These are phyloP conservation scores for Catharanthus roseus DNA, from an alignment of 257 asterid genomes.

Conservation along the genomic window DNA sequence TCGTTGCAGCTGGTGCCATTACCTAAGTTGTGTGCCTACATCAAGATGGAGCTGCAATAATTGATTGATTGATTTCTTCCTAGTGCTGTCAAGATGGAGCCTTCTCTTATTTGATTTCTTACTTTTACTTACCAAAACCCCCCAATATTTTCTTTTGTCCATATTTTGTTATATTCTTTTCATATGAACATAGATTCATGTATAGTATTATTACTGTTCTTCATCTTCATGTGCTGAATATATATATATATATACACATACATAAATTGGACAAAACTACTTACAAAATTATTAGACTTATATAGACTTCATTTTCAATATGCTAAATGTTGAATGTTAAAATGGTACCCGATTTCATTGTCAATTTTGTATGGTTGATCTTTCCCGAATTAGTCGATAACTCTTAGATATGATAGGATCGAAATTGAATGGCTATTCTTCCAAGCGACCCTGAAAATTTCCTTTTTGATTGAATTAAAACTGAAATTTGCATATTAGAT, in stretches of 20 bases:
- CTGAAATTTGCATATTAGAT: too few relatives aligned
- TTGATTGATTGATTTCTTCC: slow-evolving; percentile 14
- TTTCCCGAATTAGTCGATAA: too few relatives aligned
- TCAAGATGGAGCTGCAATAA: slow-evolving; percentile 75
- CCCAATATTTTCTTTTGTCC: slow-evolving; percentile 9
- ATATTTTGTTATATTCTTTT: slow-evolving; percentile 7
- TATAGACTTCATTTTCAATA: too few relatives aligned
- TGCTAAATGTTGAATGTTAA: too few relatives aligned
- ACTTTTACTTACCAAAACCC: not conserved
- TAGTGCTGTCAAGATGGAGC: too few relatives aligned
- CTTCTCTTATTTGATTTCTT: not conserved
- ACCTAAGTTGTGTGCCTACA: slow-evolving; percentile 82
- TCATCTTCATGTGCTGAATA: slow-evolving; percentile 7
- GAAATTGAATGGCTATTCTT: too few relatives aligned
- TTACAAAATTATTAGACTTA: too few relatives aligned
- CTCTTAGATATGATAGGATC: too few relatives aligned
- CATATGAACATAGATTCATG: slow-evolving; percentile 5
- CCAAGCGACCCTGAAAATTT: too few relatives aligned
- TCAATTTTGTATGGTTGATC: too few relatives aligned
- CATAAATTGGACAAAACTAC: slow-evolving; percentile 2
- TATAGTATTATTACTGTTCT: slow-evolving; percentile 6
- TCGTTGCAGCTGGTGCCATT: slow-evolving; percentile 86
- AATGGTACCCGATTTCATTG: too few relatives aligned
- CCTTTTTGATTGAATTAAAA: too few relatives aligned
- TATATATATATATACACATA: not conserved